Evolutionary conservation across 108 stramenopile genomes (phyloP).

Genomic region (Nitzschia sp.): DNA sequence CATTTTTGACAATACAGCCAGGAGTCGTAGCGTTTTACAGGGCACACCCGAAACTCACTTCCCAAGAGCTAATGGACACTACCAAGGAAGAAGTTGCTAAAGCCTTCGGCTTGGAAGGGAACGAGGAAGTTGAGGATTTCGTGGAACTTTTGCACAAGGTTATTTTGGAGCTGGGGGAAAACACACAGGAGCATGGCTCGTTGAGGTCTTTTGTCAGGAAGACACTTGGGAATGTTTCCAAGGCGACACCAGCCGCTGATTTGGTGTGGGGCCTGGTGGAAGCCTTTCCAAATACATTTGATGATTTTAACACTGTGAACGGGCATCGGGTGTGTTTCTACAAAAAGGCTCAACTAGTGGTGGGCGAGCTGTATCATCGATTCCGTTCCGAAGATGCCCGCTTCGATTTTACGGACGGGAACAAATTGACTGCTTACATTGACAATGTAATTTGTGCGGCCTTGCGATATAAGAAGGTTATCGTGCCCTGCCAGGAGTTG

Average conservation of each 20-base stretch:
- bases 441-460: not conserved
- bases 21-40: not conserved
- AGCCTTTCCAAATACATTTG: conserved; percentile 1
- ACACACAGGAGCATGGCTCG: not conserved
- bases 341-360: conserved; percentile 5
- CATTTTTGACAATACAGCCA: not conserved
- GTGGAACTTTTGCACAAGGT: conserved; percentile 1
- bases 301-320: not conserved
- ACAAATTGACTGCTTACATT: not conserved
- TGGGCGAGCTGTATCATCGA: conserved; percentile 1
- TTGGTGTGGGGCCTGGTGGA: conserved; percentile 1
- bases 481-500: not conserved
- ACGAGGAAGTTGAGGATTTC: not conserved
- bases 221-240: not conserved
- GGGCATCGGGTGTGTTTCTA: not conserved
- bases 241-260: not conserved
- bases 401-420: not conserved
- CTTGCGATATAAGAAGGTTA: not conserved
- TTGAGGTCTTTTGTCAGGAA: not conserved
- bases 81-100: conserved; percentile 1
- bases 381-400: not conserved
- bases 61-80: not conserved
- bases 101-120: not conserved
- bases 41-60: not conserved
- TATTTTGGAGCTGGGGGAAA: not conserved